Base-by-base conservation (phyloP, 768 basidiomycete genomes). In the Leccinellum albellum region DNA sequence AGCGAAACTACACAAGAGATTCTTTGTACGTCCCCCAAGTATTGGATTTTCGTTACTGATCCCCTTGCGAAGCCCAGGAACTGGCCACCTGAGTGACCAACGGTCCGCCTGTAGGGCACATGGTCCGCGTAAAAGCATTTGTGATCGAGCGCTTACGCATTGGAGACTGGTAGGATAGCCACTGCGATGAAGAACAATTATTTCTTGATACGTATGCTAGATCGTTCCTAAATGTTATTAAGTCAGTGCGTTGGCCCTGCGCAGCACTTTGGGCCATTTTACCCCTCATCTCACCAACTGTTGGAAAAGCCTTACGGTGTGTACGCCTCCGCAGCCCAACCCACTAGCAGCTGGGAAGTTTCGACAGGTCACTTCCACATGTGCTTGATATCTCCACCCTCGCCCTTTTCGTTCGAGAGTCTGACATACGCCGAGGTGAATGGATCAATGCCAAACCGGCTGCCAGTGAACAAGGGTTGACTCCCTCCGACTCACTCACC, bases 71-170 rank as follows among this genome's bases (percentile, higher is more conserved):
- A 69, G 69, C 20, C 50, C 13, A 10, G 21, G 0, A 61, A 32
- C 52, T 73, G 67, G 67, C 56, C 65, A 23, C 12, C 51, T 12
- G 69, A 72, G 50, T 55, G 33, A 59, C 17, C 32, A 20, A 37
- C 17, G 3, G 33, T 17, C 15, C 10, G 8, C 35, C 17, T 5
- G 12, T 40, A 40, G 37, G 37, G 4, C n/a, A n/a, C 37, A 37
- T n/a, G n/a, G 2, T 17, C 35, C n/a, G 37, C 17, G 37, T 37
- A 40, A 20, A 20, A 20, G 10, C 37, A 10, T 40, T 40, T 40
- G n/a, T 9, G n/a, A 40, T 20, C 20, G 37, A 40, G n/a, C 37
- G 37, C 9, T 40, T 40, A 20, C 10, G 10, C 37, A 20, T 20
- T 40, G 37, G 37, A 40, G 10, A 20, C n/a, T 40, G n/a, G 37